Conservation (phyloP, 164 flowering plant genomes). For the Malania oleifera region DNA sequence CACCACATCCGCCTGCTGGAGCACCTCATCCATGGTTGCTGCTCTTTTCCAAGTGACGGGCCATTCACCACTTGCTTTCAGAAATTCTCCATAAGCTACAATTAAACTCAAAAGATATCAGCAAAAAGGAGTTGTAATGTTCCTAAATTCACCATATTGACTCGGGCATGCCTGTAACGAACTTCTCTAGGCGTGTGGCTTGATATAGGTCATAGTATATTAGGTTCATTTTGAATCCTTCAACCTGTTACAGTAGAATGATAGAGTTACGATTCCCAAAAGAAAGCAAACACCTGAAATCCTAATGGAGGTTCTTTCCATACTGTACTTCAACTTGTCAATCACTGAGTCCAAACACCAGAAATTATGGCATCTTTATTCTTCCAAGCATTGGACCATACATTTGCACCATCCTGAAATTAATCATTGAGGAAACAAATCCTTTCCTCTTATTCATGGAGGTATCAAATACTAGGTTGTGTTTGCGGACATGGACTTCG, state of each 20-base stretch:
- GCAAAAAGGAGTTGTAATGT: background rate
- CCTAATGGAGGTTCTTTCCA: no score
- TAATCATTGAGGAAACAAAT: no score
- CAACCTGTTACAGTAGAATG: conserved; percentile 44
- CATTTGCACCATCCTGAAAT: no score
- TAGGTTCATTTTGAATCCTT: conserved; percentile 98
- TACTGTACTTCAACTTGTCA: no score
- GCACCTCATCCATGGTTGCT: conserved; percentile 78
- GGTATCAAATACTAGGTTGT: no score
- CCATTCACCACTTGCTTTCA: conserved; percentile 77
- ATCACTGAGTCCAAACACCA: no score
- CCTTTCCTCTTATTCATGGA: no score
- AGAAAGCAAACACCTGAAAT: no score
- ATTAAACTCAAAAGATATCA: conserved; percentile 2
- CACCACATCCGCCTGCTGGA: conserved; percentile 83
- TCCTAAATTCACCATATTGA: background rate
- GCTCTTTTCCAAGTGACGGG: conserved; percentile 96
- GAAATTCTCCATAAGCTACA: conserved; percentile 85
- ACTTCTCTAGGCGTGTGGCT: conserved; percentile 90
- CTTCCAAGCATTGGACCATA: no score
- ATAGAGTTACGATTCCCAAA: background rate
- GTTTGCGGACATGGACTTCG: no score
- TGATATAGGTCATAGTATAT: conserved; percentile 94
- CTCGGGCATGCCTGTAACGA: conserved; percentile 71
- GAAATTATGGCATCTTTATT: no score